These are phyloP conservation scores for Flaveria robusta DNA, from an alignment of 129 eudicot genomes.

Conservation along the genomic window DNA sequence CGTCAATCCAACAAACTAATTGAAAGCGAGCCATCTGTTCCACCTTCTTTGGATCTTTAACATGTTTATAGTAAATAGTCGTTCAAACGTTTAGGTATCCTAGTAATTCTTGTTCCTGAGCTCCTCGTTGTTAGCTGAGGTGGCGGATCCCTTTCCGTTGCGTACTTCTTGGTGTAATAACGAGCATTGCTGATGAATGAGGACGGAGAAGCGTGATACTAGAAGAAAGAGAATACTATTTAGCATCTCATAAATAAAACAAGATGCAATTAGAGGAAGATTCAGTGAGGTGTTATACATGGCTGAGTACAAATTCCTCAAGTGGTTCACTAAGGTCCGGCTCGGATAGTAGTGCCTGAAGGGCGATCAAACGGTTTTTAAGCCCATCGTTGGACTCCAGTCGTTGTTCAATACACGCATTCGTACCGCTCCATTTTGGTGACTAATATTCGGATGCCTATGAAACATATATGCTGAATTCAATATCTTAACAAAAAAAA, in stretches of 20 bases:
- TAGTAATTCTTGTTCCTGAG: slow-evolving; percentile 13
- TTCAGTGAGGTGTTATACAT: neutral
- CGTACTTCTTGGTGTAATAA: slow-evolving; percentile 12
- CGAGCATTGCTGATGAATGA: slow-evolving; percentile 19
- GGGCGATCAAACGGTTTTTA: slow-evolving; percentile 13
- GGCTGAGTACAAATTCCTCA: slow-evolving; percentile 1
- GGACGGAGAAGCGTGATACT: neutral
- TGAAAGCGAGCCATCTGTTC: neutral
- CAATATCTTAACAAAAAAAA: neutral
- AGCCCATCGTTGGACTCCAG: slow-evolving; percentile 16
- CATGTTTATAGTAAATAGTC: slow-evolving; percentile 4
- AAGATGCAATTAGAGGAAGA: neutral
- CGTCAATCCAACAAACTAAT: neutral
- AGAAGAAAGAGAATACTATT: neutral
- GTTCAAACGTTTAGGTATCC: neutral
- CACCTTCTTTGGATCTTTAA: neutral
- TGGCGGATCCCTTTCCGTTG: slow-evolving; percentile 16
- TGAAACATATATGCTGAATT: slow-evolving; percentile 7
- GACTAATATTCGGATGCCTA: slow-evolving; percentile 34
- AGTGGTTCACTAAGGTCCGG: slow-evolving; percentile 22
- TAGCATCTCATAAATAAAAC: neutral
- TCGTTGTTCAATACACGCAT: slow-evolving; percentile 6
- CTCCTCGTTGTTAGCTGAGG: slow-evolving; percentile 13
- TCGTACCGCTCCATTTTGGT: slow-evolving; percentile 10
- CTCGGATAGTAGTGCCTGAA: slow-evolving; percentile 24